Base-by-base conservation (phyloP, 257 asterid species). In the Solanum dulcamara region DNA sequence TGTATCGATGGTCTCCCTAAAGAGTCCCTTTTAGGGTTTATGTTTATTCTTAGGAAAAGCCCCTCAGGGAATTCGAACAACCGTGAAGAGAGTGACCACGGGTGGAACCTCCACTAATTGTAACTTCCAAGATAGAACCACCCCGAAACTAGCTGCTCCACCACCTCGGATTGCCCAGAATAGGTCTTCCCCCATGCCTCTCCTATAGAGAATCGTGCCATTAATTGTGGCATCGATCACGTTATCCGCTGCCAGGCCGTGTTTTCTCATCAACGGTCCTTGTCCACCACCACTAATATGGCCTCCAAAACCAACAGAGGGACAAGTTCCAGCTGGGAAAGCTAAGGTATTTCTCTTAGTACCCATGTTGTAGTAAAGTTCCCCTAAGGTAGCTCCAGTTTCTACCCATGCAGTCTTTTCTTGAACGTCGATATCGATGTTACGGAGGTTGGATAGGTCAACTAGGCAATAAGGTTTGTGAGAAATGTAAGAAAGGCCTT, bases 151-250 rank as follows among this genome's bases (percentile, higher is more conserved):
- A 15, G 89, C 93, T 3, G 89, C 97, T 24, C 97, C 96, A 7
- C 97, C 97, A 6, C 95, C 97, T 85, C 95, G 72, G 15, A 93
- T 89, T 0, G 94, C 95, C 95, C 95, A 93, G 44, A 91, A 93
- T 26, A 90, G 57, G 70, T 91, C 93, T 40, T 90, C 93, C 1
- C 93, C 97, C 97, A 92, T 92, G 28, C 87, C 85, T 50, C 80
- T n/a, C 37, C 92, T 81, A 44, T 94, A 89, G 7, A 88, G 91
- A 70, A 91, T 86, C 6, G 50, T 53, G 0, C 95, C 96, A 1
- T 81, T 22, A 0, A n/a, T 22, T 3, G 84, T 72, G 17, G 96
- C 94, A 80, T 92, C 95, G 1, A 89, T 20, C 53, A 92, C 70
- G 64, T 89, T 88, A 79, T 93, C 95, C 1, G 90, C 92, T 3